Evolutionary conservation across 768 basidiomycete genomes (phyloP).

Genomic region (Dacryopinax spathularia): DNA sequence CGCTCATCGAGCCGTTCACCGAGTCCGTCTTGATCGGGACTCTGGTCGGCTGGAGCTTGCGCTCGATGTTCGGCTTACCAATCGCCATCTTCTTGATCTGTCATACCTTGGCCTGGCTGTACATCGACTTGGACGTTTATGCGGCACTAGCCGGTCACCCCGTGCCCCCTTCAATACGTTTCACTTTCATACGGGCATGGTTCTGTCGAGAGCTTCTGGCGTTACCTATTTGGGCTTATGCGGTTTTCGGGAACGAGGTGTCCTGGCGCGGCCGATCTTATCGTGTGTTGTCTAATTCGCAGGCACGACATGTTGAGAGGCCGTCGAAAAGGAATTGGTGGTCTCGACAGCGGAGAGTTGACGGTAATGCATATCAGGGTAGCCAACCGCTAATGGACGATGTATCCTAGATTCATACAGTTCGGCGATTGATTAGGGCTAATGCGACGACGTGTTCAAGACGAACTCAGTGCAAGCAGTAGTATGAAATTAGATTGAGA

Average conservation of each 20-base stretch:
- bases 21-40: conserved; percentile 63
- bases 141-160: conserved; percentile 57
- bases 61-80: conserved; percentile 25
- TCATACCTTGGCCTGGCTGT: conserved; percentile 45
- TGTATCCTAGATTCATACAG: neutral
- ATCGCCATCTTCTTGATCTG: conserved; percentile 46
- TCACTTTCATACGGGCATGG: conserved; percentile 67
- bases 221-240: conserved; percentile 75
- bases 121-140: conserved; percentile 71
- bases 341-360: neutral
- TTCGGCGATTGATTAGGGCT: too few relatives aligned
- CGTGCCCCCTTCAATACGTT: conserved; percentile 34
- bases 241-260: conserved; percentile 68
- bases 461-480: too few relatives aligned
- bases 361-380: neutral
- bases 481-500: too few relatives aligned
- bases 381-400: neutral
- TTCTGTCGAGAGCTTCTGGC: conserved; percentile 62
- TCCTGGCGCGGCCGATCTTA: conserved; percentile 79
- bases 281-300: conserved; percentile 57
- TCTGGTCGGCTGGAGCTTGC: conserved; percentile 44
- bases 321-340: neutral
- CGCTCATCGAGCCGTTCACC: conserved; percentile 81
- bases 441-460: too few relatives aligned
- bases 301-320: conserved; percentile 29